Evolutionary conservation across 306 rosid genomes (phyloP), one percentile per base, ranked within the genome.

Genomic region (Begonia masoniana): DNA sequence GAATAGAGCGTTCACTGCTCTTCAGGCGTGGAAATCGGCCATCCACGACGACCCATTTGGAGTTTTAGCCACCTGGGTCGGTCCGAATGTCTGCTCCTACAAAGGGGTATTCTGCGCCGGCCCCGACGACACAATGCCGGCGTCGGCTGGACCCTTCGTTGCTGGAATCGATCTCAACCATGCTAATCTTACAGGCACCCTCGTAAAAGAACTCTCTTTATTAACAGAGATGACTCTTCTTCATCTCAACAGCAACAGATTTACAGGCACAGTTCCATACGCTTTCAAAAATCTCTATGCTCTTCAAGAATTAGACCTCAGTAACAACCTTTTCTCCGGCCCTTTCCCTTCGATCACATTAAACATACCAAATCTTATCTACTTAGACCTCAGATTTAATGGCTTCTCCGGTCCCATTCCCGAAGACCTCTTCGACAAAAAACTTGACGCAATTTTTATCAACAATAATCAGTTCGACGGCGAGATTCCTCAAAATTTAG

Each of bases 111-210:
- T 86, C 55, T 91, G 99, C 65, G 72, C 81, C 24, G 74, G 70
- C 14, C 59, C 74, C 54, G 65, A 31, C 9, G 9, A 31, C 39
- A 31, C 39, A 31, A 4, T 7, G 39, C 8, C 39, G 39, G 39
- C 39, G 39, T 7, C 39, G 39, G 39, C 39, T 7, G 39, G 9
- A 31, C 39, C 39, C 9, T 5, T 78, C 47, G 81, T 91, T 14
- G 92, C 79, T 13, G 96, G 88, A 53, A 86, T 86, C 72, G 96
- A 91, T 80, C 96, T 91, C 67, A 91, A 91, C 71, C 96, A 91
- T 64, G 99, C 92, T 49, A 77, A 83, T 70, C 92, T 91, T 50
- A 48, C 65, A 70, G 99, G 99, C 54, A 74, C 66, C 47, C 85
- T 91, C 1, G 93, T 91, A 17, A 76, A 75, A 24, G 92, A 91